Evolutionary conservation across 2,329 filamentous ascomycete species (phyloP).

Genomic region (Akanthomyces muscarius): DNA sequence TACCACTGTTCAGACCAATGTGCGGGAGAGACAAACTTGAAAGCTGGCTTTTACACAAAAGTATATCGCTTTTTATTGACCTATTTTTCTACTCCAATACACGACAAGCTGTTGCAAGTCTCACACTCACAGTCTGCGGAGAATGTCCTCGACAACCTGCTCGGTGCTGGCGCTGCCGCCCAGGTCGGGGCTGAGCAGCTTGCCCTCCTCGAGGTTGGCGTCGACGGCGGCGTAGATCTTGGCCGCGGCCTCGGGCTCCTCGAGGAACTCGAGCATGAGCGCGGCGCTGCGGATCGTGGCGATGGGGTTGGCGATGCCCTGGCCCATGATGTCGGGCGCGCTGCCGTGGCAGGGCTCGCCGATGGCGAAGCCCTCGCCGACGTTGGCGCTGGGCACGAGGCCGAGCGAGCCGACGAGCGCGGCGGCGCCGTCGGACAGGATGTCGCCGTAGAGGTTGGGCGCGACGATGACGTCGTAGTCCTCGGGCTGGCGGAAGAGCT

Average conservation of each 20-base stretch:
- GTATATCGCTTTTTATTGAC: not conserved
- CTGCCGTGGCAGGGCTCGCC: conserved; percentile 97
- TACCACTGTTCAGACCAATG: not conserved
- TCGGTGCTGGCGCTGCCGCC: conserved; percentile 82
- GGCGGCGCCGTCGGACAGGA: conserved; percentile 90
- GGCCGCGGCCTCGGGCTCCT: conserved; percentile 80
- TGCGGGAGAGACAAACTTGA: too few relatives aligned
- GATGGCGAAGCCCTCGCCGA: conserved; percentile 90
- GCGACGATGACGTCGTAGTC: conserved; percentile 98
- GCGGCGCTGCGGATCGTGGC: conserved; percentile 88
- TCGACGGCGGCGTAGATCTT: conserved; percentile 91
- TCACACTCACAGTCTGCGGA: conserved; percentile 50
- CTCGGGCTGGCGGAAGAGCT: conserved; percentile 92
- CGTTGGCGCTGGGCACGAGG: conserved; percentile 91
- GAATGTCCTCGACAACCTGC: conserved; percentile 82
- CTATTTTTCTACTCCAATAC: not conserved
- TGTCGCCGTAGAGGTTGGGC: conserved; percentile 95
- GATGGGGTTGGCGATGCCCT: conserved; percentile 92
- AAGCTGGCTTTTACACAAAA: not conserved
- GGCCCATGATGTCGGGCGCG: conserved; percentile 87
- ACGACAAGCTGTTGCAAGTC: not conserved
- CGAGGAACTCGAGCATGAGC: conserved; percentile 93
- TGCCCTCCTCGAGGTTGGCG: conserved; percentile 79
- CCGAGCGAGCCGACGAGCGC: conserved; percentile 89
- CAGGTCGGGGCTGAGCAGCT: conserved; percentile 80